Percentiles rank a stretch among this genome's conserved stretches.
phyloP scores from a whole-genome alignment of 345 rosid genomes.

The Eucalyptus polyanthemos region DNA sequence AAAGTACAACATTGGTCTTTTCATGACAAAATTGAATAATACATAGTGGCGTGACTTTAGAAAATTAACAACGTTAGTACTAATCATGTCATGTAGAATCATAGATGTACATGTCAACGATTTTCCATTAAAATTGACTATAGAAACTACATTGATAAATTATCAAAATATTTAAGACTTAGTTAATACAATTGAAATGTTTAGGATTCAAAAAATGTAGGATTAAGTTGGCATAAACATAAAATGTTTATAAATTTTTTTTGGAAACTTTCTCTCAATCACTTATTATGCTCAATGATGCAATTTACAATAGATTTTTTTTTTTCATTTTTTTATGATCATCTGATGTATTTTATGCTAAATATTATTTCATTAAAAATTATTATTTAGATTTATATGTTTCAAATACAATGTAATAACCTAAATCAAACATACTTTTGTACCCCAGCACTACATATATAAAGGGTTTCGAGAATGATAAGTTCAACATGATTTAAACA shows the following conservation, averaged over 20 bases:
- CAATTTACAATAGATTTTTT: background rate
- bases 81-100: rapidly evolving
- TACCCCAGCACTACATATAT: background rate
- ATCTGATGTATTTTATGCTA: background rate
- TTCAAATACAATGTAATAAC: background rate
- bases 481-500: background rate
- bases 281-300: background rate
- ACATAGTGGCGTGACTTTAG: background rate
- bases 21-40: background rate
- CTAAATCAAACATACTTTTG: background rate
- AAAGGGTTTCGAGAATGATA: background rate
- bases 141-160: too few species aligned
- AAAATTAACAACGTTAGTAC: background rate
- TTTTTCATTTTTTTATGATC: background rate
- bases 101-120: too few species aligned
- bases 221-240: too few species aligned
- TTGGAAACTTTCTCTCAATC: background rate
- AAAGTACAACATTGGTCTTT: background rate
- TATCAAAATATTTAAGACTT: too few species aligned
- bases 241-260: background rate
- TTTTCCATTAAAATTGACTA: too few species aligned
- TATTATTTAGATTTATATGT: background rate
- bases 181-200: too few species aligned
- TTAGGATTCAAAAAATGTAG: too few species aligned
- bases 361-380: background rate